A percentile compares a stretch with the other conserved stretches of the same genome.
Conservation (phyloP, 225 moss, liverwort and hornwort species). For the Sphagnum contortum region DNA sequence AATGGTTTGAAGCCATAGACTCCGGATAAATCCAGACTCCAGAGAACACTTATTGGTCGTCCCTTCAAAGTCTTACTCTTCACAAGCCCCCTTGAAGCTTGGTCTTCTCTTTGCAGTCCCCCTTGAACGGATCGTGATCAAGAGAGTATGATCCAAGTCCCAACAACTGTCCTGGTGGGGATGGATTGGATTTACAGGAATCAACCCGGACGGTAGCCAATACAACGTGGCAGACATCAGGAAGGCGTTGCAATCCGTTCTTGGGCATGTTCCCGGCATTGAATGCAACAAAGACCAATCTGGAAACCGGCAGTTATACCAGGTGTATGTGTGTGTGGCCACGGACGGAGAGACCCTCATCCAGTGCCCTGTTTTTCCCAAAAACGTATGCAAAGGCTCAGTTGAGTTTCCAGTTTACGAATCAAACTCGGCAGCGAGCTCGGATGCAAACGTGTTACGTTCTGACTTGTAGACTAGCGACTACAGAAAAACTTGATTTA, state of each 20-base stretch:
- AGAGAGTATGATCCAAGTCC: no score
- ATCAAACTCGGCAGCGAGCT: neutral
- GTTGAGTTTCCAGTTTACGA: slow-evolving; percentile 35
- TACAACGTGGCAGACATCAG: slow-evolving; percentile 34
- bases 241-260: slow-evolving; percentile 19
- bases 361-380: slow-evolving; percentile 48
- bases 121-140: no score
- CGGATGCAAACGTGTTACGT: no score
- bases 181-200: slow-evolving; percentile 24
- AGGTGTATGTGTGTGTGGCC: slow-evolving; percentile 80
- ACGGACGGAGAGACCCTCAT: slow-evolving; percentile 58
- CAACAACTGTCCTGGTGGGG: no score
- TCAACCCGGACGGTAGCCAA: slow-evolving; percentile 38
- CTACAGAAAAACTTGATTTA: no score
- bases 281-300: slow-evolving; percentile 64
- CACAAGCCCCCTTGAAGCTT: no score
- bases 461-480: no score
- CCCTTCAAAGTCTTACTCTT: no score
- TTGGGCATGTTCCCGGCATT: slow-evolving; percentile 56
- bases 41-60: no score
- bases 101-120: no score
- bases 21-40: no score
- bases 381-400: slow-evolving; percentile 33
- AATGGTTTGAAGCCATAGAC: no score
- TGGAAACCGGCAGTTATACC: slow-evolving; percentile 56